Evolutionary conservation across 2,329 filamentous ascomycete genomes (phyloP).

Genomic region (Beauveria sp.): DNA sequence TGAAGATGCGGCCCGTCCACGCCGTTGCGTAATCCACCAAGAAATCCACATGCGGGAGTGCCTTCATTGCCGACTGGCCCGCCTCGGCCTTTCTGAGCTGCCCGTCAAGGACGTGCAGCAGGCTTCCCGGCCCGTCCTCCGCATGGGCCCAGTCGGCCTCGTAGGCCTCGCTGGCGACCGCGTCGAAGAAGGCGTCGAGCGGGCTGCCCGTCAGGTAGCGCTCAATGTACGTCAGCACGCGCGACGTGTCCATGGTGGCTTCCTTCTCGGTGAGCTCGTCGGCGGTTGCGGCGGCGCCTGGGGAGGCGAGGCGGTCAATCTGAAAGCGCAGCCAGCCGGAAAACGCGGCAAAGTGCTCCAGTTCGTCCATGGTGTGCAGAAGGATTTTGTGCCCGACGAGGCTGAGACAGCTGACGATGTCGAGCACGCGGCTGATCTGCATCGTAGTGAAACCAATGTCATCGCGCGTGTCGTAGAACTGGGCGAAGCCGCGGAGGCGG

Average conservation of each 20-base stretch:
- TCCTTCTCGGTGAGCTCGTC: constrained; percentile 75
- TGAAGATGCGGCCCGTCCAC: constrained; percentile 55
- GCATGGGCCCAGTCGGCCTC: constrained; percentile 36
- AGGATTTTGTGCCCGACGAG: constrained; percentile 69
- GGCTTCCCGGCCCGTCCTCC: constrained; percentile 34
- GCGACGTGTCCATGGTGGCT: constrained; percentile 62
- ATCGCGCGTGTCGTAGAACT: constrained; percentile 62
- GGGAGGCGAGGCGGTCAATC: constrained; percentile 67
- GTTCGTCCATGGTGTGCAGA: constrained; percentile 64
- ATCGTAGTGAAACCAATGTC: constrained; percentile 58
- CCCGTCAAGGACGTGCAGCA: constrained; percentile 42
- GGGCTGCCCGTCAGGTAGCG: constrained; percentile 60
- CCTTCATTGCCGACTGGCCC: constrained; percentile 38
- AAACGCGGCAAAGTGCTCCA: constrained; percentile 69
- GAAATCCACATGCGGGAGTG: constrained; percentile 55
- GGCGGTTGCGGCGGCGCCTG: constrained; percentile 45
- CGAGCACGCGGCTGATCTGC: constrained; percentile 57
- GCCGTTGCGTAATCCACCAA: constrained; percentile 50
- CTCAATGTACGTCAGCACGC: constrained; percentile 71
- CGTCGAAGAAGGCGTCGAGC: constrained; percentile 52
- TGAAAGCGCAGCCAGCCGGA: constrained; percentile 77
- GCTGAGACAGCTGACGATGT: constrained; percentile 67
- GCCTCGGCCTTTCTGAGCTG: constrained; percentile 40
- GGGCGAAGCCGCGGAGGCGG: constrained; percentile 74
- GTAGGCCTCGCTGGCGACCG: constrained; percentile 42